Evolutionary conservation across 768 basidiomycete genomes (phyloP), one percentile per base, ranked within the genome.

Genomic region (Leccinum broughii): DNA sequence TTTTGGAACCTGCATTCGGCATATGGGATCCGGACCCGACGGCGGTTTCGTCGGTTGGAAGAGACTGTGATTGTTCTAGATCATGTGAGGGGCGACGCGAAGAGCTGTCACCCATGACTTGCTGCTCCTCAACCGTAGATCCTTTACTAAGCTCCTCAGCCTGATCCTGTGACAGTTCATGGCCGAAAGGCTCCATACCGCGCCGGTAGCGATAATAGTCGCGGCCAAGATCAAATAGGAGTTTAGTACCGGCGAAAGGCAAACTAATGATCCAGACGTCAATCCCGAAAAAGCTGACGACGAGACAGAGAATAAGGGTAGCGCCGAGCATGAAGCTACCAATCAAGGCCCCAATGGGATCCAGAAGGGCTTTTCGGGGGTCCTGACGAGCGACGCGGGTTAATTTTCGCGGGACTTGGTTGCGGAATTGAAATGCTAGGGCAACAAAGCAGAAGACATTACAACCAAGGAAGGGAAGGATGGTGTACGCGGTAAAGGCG

Each of bases 241-340:
- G 80, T 74, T 93, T 94, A 56, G 83, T 71, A 0, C 80, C 70
- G 0, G 92, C 93, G 51, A 93, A 93, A 0, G 95, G 93, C 11
- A 93, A 80, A 4, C 85, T 90, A 51, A 96, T 89, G 75, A 82
- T 85, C 90, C 91, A 94, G 3, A 92, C 90, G 55, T 92, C 88
- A 17, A 92, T 78, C 51, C 85, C 81, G 63, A 90, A 79, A 71
- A 88, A 92, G 69, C 87, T 90, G 61, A 89, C 85, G 5, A 87
- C 85, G 55, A 96, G 85, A 22, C 92, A 83, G 10, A 90, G 80
- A n/a, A 83, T 74, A 15, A 98, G 82, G 37, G 90, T 89, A 13
- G 78, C 72, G 1, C 81, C 77, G 13, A 97, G 81, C 50, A 95
- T 74, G 24, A 82, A 66, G 54, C 85, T 81, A 22, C 93, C 93